Base-by-base conservation (phyloP, 1,284 basidiomycete species). In the Sphagnurus paluster region DNA sequence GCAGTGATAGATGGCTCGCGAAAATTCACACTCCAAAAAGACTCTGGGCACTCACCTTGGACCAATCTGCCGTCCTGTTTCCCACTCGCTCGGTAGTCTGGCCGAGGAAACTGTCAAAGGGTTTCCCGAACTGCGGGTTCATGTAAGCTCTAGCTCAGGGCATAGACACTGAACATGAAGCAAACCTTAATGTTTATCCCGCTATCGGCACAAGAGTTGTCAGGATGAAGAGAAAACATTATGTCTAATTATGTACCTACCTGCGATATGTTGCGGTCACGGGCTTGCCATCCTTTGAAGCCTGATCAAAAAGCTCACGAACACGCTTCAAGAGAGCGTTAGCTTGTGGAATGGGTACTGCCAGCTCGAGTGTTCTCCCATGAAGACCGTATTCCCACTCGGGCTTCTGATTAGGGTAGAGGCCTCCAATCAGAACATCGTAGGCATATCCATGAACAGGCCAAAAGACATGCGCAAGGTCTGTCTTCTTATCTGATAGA, bases 321-420 rank as follows among this genome's bases (percentile, higher is more conserved):
- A 67, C 58, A 10, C 67, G 59, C 41, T 56, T 57, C 3, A 69
- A 52, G 5, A 67, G 52, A 35, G 54, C 56, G 23, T 63, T 61
- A 35, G 56, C 63, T 49, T 60, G 56, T 9, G 57, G 60, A 13
- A 69, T 53, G 4, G 66, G 67, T 11, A 64, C 61, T 1, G 67
- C 65, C 5, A 69, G 42, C 48, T 68, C 66, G 26, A 68, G 60
- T 5, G 64, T 69, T 48, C 60, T 59, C 20, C 60, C 66, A 47
- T 62, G 63, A 32, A 69, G 44, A 28, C 56, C 54, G 41, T 66
- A 66, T n/a, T 66, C 65, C 66, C 67, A 68, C 44, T 68, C 61
- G 0, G 67, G 59, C 13, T 52, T 50, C 33, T 53, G 50, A 23
- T 58, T 52, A 2, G 67, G 65, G 44, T 67, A 69, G 6, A 67